These are phyloP conservation scores for Cucumis sativus DNA, from an alignment of 306 rosid species.

Conservation along the genomic window Cucumber_9930_V3 NC_026656.2:13329501-13330000, in stretches of 20 bases:
- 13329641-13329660: slow-evolving; percentile 92
- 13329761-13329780: background rate
- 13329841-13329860: background rate
- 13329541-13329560: background rate
- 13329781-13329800: no score
- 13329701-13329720: background rate
- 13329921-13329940: slow-evolving; percentile 71
- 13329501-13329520: slow-evolving; percentile 1
- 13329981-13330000: slow-evolving; percentile 5
- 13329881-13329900: slow-evolving; percentile 16
- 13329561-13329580: background rate
- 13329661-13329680: slow-evolving; percentile 60
- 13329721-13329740: background rate
- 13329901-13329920: slow-evolving; percentile 75
- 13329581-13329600: slow-evolving; percentile 17
- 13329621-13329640: slow-evolving; percentile 95
- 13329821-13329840: background rate
- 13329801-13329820: background rate
- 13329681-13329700: background rate
- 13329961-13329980: slow-evolving; percentile 75
- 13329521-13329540: background rate
- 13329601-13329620: slow-evolving; percentile 98
- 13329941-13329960: slow-evolving; percentile 86
- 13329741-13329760: background rate
- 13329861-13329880: background rate